Evolutionary conservation across 306 rosid species (phyloP).

Genomic region (Fragaria iinumae): DNA sequence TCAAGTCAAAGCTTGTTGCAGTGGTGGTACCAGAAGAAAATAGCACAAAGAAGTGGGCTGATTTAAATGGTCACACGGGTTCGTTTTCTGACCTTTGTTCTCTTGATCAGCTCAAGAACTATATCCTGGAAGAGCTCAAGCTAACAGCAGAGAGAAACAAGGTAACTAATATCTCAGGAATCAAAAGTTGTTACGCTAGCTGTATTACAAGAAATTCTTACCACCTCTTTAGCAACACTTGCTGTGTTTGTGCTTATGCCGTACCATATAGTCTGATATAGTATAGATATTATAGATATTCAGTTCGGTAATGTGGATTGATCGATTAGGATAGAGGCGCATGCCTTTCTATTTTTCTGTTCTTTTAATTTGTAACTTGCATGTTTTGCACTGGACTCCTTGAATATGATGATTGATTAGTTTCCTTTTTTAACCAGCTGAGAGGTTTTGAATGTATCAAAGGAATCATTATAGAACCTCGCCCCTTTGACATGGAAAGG

Average conservation of each 20-base stretch:
- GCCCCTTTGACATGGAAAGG: constrained; percentile 64
- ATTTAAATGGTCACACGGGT: constrained; percentile 50
- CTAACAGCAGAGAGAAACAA: constrained; percentile 65
- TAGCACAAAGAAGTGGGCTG: constrained; percentile 61
- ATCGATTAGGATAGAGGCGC: not conserved
- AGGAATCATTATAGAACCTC: constrained; percentile 63
- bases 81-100: constrained; percentile 57
- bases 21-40: constrained; percentile 71
- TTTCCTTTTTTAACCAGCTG: constrained; percentile 38
- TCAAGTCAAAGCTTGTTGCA: constrained; percentile 68
- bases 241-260: too few species aligned
- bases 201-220: too few species aligned
- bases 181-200: too few species aligned
- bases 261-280: too few species aligned
- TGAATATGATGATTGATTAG: not conserved
- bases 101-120: constrained; percentile 57
- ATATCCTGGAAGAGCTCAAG: constrained; percentile 61
- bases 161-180: constrained; percentile 32
- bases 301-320: too few species aligned
- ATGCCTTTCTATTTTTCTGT: not conserved
- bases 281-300: too few species aligned
- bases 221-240: too few species aligned
- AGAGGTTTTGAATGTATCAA: constrained; percentile 71
- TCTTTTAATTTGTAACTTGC: not conserved
- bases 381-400: not conserved